phyloP scores from a whole-genome alignment of 2,329 filamentous ascomycete genomes.

The Aspergillus caelatus region DNA sequence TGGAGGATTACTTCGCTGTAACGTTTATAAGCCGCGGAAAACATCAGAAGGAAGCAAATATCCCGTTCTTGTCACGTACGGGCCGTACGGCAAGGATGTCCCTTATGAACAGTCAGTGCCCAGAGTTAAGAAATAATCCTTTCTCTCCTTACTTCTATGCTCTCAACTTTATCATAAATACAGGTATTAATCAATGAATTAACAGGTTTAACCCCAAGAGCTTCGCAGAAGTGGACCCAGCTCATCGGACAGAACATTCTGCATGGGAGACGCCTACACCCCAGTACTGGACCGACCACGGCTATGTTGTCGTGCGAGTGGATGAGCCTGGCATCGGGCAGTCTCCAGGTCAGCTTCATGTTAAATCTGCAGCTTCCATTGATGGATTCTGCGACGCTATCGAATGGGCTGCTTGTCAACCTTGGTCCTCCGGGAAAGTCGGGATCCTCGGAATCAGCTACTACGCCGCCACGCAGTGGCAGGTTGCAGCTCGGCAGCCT shows the following conservation, averaged over 20 bases:
- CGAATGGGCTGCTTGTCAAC: not conserved
- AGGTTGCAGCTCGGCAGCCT: not conserved
- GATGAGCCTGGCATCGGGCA: conserved; percentile 49
- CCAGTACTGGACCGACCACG: conserved; percentile 55
- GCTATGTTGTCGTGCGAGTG: conserved; percentile 56
- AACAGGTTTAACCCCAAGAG: not conserved
- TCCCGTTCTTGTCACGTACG: conserved; percentile 69
- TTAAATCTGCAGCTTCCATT: not conserved
- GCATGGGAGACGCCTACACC: conserved; percentile 63
- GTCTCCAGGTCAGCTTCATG: not conserved
- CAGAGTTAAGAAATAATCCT: not conserved
- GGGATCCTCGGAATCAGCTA: not conserved
- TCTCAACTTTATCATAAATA: too few relatives aligned
- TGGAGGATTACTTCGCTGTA: too few relatives aligned
- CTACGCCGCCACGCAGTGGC: not conserved
- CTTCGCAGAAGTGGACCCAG: conserved; percentile 48
- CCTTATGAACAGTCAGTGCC: conserved; percentile 52
- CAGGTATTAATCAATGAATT: too few relatives aligned
- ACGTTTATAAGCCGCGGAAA: not conserved
- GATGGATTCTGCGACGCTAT: not conserved
- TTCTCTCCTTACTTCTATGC: too few relatives aligned
- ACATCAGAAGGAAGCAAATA: conserved; percentile 17
- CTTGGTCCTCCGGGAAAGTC: not conserved
- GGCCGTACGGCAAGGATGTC: conserved; percentile 73
- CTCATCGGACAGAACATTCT: conserved; percentile 54